Evolutionary conservation across 345 rosid genomes (phyloP).

Genomic region (Eucalyptus erythrocorys): DNA sequence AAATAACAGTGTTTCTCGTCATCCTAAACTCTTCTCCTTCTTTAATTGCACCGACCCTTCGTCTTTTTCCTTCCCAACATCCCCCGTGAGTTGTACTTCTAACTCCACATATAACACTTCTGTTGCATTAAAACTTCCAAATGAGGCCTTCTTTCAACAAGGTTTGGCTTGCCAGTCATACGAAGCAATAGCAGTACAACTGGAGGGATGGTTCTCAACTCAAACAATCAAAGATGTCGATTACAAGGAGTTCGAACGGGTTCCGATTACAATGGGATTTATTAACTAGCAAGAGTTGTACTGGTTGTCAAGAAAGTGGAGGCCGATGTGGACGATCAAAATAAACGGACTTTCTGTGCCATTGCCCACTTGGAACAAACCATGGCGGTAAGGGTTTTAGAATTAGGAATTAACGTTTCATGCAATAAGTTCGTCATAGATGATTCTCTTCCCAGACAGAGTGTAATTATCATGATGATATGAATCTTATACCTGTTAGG

Average conservation of each 20-base stretch:
- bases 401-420: no score
- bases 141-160: no score
- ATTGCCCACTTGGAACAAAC: conserved; percentile 7
- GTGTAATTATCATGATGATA: no score
- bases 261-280: conserved; percentile 4
- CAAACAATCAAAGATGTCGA: background rate
- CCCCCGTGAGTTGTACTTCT: background rate
- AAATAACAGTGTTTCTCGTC: background rate
- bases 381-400: background rate
- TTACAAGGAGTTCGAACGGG: background rate
- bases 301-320: conserved; percentile 3
- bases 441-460: no score
- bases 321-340: conserved; percentile 13
- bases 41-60: background rate
- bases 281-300: background rate
- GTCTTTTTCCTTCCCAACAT: background rate
- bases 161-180: background rate
- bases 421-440: no score
- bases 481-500: no score
- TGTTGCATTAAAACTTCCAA: background rate
- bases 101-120: background rate
- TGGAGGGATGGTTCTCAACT: background rate
- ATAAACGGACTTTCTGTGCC: background rate
- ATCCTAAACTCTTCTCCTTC: background rate
- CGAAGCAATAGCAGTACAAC: background rate